phyloP scores from a whole-genome alignment of 2,329 filamentous ascomycete genomes.

The Xylariomycetidae sp. region DNA sequence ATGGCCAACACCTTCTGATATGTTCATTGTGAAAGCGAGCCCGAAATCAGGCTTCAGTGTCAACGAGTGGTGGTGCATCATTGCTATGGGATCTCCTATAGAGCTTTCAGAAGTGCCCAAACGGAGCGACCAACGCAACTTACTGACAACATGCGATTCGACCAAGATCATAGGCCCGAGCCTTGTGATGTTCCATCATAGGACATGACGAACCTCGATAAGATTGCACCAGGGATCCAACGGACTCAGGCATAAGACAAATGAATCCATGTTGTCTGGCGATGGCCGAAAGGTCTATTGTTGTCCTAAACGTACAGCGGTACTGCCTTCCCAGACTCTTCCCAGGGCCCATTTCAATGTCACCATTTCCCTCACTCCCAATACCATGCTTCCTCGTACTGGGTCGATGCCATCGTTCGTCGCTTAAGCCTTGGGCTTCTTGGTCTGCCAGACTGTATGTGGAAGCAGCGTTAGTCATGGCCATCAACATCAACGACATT shows the following conservation, averaged over 20 bases:
- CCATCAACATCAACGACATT: conserved; percentile 4
- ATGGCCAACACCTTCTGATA: neutral
- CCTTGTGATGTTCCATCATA: too few species aligned
- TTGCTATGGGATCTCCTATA: too few species aligned
- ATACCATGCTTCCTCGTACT: conserved; percentile 1
- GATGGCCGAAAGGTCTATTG: conserved; percentile 19
- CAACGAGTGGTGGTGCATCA: too few species aligned
- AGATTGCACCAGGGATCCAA: too few species aligned
- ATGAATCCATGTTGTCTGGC: conserved; percentile 11
- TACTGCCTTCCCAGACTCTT: conserved; percentile 1
- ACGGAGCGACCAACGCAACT: too few species aligned
- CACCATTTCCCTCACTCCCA: neutral
- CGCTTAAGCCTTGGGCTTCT: conserved; percentile 38
- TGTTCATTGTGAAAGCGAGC: too few species aligned
- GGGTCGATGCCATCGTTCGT: conserved; percentile 2
- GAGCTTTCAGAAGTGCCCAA: too few species aligned
- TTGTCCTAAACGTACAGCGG: conserved; percentile 21
- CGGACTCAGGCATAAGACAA: too few species aligned
- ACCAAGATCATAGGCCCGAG: too few species aligned
- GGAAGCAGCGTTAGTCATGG: neutral
- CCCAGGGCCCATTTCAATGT: neutral
- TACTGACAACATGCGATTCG: too few species aligned
- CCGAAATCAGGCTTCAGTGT: too few species aligned
- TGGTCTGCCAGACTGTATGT: conserved; percentile 42
- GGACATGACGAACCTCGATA: too few species aligned